A percentile compares a stretch with the other conserved stretches of the same genome.
Conservation (phyloP, 768 basidiomycete species). For the Russula sp. region DNA sequence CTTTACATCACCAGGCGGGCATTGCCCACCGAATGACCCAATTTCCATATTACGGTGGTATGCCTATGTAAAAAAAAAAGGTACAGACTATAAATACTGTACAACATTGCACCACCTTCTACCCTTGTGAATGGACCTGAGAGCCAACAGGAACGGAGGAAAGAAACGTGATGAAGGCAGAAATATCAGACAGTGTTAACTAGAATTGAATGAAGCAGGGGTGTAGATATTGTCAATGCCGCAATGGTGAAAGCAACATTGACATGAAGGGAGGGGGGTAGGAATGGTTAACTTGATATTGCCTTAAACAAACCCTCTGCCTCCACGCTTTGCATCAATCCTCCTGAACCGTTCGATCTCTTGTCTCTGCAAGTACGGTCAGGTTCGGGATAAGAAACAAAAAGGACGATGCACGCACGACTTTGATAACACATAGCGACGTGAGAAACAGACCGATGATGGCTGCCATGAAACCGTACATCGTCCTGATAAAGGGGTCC, state of each 20-base stretch:
- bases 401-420: slow-evolving; percentile 41
- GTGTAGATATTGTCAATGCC: neutral
- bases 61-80: neutral
- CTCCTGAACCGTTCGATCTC: slow-evolving; percentile 80
- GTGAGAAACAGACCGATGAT: slow-evolving; percentile 69
- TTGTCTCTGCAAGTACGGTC: slow-evolving; percentile 44
- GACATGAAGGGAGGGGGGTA: neutral
- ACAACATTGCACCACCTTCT: neutral
- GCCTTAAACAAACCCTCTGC: slow-evolving; percentile 71
- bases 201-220: neutral
- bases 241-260: neutral
- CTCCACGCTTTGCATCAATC: slow-evolving; percentile 86
- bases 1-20: neutral
- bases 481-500: slow-evolving; percentile 28
- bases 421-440: slow-evolving; percentile 82
- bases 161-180: neutral
- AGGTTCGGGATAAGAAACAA: neutral
- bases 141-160: neutral
- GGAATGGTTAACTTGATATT: too few species aligned
- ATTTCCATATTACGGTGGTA: neutral
- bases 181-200: neutral
- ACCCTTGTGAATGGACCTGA: neutral
- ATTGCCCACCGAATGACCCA: neutral
- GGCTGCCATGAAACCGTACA: slow-evolving; percentile 82
- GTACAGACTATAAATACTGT: neutral